Conservation (phyloP, 371 early-diverging fungal genomes). For the Mortierella polycephala region DNA sequence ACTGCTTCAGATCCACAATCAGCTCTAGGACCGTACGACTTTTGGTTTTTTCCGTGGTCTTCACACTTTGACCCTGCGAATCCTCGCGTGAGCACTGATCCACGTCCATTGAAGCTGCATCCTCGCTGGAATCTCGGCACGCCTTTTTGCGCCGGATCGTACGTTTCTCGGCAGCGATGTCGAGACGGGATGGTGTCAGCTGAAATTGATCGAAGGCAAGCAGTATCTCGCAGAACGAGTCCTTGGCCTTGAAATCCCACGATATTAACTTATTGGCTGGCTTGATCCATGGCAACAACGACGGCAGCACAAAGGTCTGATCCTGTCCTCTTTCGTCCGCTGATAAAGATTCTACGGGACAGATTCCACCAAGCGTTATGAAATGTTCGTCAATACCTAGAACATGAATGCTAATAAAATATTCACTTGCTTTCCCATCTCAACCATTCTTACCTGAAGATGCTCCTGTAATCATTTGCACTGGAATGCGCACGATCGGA, state of each 20-base stretch:
- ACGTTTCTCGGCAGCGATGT: constrained; percentile 27
- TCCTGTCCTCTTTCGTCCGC: constrained; percentile 7
- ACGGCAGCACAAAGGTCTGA: constrained; percentile 5
- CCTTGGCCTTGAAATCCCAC: constrained; percentile 44
- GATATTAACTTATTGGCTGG: constrained; percentile 33
- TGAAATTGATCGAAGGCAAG: constrained; percentile 48
- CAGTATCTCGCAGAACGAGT: constrained; percentile 31
- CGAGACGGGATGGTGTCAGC: constrained; percentile 29
- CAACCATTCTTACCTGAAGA: constrained; percentile 6
- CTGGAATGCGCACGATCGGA: constrained; percentile 55
- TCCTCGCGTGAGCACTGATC: constrained; percentile 5
- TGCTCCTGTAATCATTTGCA: constrained; percentile 26
- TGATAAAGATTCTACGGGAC: not conserved
- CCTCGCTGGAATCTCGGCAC: constrained; percentile 30
- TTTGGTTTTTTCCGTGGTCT: constrained; percentile 10
- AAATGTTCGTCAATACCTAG: not conserved
- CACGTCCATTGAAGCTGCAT: constrained; percentile 14
- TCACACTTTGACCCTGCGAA: constrained; percentile 11
- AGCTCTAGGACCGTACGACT: constrained; percentile 46
- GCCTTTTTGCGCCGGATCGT: constrained; percentile 12
- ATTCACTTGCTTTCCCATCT: too few relatives aligned
- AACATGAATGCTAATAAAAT: too few relatives aligned
- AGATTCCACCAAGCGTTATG: not conserved
- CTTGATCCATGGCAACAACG: constrained; percentile 29
- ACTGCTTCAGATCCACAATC: constrained; percentile 58